Base-by-base conservation (phyloP, 345 rosid genomes). In the Gossypium bickii region DNA sequence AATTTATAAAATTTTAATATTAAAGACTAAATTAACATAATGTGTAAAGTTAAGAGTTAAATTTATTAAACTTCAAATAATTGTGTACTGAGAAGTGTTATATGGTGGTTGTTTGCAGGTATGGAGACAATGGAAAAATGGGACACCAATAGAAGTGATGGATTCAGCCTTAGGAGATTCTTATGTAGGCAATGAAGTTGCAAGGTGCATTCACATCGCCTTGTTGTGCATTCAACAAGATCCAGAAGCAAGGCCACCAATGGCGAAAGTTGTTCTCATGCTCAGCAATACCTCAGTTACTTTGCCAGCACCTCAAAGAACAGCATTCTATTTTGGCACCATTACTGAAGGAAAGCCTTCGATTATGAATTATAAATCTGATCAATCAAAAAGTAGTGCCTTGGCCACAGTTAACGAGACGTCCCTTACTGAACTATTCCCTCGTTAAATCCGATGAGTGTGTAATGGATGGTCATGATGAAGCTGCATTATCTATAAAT, bases 281-380 rank as follows among this genome's bases (percentile, higher is more conserved):
- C 78, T 76, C 17, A 57, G 47, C 55, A 71, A 71, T 48, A 65
- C 72, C 27, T 81, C 83, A 6, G 74, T 80, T 4, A 49, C 71
- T 43, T 60, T 80, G 9, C 76, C 70, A 51, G 4, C 8, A 47
- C 82, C 85, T 2, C 65, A 58, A 18, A 63, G 56, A n/a, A 83
- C 82, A 0, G 79, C 80, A 17, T 80, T 78, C 58, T 76, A 55
- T 38, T 11, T 53, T 51, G 52, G 43, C 3, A 78, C 66, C 29
- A 55, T 25, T 25, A 52, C 76, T 5, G 78, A 12, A 1, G 11
- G 3, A 18, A 45, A 1, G 45, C 7, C 15, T 17, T 11, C 22
- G 10, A 71, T 43, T 11, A 44, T 1, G 2, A 48, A 22, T 8
- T 11, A 2, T 2, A 55, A 52, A 4, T 60, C 41, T 1, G 22